Conservation (phyloP, 371 early-diverging fungal genomes). For the Chytridium lagenaria region DNA sequence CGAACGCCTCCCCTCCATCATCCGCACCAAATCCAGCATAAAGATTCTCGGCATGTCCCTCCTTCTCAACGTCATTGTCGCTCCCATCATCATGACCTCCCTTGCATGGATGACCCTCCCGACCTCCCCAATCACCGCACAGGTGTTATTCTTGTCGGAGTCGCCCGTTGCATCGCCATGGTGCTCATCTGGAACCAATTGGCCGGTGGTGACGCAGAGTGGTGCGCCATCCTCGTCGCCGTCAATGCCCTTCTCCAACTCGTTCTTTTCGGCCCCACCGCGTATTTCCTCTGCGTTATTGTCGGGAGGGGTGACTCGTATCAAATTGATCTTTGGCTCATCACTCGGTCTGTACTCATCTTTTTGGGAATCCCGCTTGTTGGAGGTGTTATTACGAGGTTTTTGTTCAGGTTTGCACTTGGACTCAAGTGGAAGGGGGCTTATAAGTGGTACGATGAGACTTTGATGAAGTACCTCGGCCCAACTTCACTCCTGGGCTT, state of each 20-base stretch:
- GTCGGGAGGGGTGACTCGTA: constrained; percentile 48
- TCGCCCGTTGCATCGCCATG: constrained; percentile 82
- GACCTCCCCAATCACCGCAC: constrained; percentile 70
- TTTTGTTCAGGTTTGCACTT: constrained; percentile 40
- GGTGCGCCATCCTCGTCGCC: constrained; percentile 71
- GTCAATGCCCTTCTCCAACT: constrained; percentile 75
- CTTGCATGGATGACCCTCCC: constrained; percentile 76
- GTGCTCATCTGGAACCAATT: constrained; percentile 79
- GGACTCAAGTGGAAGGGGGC: constrained; percentile 16
- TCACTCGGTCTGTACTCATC: constrained; percentile 66
- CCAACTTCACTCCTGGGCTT: constrained; percentile 67
- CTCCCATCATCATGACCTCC: constrained; percentile 73
- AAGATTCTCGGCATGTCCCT: constrained; percentile 55
- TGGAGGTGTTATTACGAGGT: constrained; percentile 66
- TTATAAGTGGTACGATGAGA: constrained; percentile 61
- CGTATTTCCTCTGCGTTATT: constrained; percentile 63
- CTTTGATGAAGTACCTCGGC: constrained; percentile 62
- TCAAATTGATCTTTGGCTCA: constrained; percentile 9
- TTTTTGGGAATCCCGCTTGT: constrained; percentile 75
- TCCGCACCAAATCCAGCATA: not conserved
- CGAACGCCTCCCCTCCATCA: constrained; percentile 54
- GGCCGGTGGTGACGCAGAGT: constrained; percentile 69
- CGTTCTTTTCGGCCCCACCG: constrained; percentile 67
- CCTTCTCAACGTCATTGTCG: constrained; percentile 71
- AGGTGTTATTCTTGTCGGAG: constrained; percentile 77